Evolutionary conservation across 2,329 filamentous ascomycete genomes (phyloP).

Genomic region (Beauveria sp.): DNA sequence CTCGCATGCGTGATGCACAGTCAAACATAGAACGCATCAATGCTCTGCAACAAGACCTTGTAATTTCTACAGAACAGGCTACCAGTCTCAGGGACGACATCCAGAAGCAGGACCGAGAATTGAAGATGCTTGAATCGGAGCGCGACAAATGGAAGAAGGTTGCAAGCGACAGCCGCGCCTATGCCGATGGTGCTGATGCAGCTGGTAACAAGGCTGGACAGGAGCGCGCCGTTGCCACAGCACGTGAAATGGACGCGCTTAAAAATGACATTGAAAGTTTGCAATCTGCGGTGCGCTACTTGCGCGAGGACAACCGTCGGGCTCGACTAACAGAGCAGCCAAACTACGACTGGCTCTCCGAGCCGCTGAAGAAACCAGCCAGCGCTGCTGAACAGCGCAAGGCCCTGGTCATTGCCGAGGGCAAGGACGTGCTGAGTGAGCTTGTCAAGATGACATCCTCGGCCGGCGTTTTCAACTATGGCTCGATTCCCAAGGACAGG

Average conservation of each 20-base stretch:
- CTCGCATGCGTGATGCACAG: conserved; percentile 74
- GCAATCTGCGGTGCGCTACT: conserved; percentile 58
- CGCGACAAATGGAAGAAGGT: conserved; percentile 65
- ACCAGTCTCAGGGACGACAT: conserved; percentile 54
- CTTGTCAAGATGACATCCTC: conserved; percentile 53
- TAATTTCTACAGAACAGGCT: conserved; percentile 42
- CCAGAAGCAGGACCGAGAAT: conserved; percentile 59
- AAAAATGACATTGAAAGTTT: conserved; percentile 59
- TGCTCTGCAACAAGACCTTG: conserved; percentile 54
- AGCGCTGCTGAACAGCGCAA: conserved; percentile 40
- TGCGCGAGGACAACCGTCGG: conserved; percentile 59
- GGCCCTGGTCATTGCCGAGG: conserved; percentile 50
- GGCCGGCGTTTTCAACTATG: conserved; percentile 54
- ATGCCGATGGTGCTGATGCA: conserved; percentile 44
- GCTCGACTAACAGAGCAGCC: conserved; percentile 51
- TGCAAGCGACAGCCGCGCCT: conserved; percentile 52
- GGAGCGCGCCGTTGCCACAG: conserved; percentile 61
- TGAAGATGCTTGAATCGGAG: conserved; percentile 56
- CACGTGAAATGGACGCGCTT: conserved; percentile 65
- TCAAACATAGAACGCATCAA: conserved; percentile 65
- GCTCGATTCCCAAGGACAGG: conserved; percentile 47
- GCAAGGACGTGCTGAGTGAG: conserved; percentile 55
- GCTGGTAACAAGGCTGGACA: conserved; percentile 50
- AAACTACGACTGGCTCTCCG: conserved; percentile 51
- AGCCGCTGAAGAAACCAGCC: conserved; percentile 47